Evolutionary conservation across 2,329 filamentous ascomycete genomes (phyloP), one percentile per base, ranked within the genome.

Genomic region (Pochonia chlamydosporia): DNA sequence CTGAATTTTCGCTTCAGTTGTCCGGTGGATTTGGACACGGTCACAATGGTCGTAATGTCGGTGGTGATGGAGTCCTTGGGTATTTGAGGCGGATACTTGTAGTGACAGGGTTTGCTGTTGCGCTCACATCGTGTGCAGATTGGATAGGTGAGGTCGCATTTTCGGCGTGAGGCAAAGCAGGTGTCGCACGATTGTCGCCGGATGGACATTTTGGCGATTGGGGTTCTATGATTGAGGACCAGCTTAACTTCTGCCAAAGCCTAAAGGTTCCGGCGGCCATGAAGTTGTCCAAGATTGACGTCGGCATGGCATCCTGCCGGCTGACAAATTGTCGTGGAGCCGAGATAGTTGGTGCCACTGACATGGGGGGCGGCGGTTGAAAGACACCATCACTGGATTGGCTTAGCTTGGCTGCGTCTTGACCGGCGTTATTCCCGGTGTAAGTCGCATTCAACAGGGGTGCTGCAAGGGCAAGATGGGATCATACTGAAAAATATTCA

Each of bases 151-250:
- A 52, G 40, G n/a, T 52, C 47, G 24, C 47, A 49, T 24, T 49
- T 49, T 23, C 50, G 50, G 2, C 47, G 40, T 14, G 42, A 23
- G 7, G 25, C 26, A 33, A 49, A 49, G 50, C 50, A 52, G 4
- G 41, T 14, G 9, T 49, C 40, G 42, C 50, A 52, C 11, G 47
- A 52, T 43, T 45, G 41, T 3, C 50, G 50, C 18, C 50, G 50
- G 31, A 52, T 43, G 13, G 50, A 49, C 50, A 52, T 52, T 18
- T 35, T 65, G 31, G 20, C 35, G 3, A 21, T 11, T 10, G 35
- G 13, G 18, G 18, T n/a, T n/a, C 9, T 11, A 9, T 9, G 7
- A 36, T 11, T 36, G n/a, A 5, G 7, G 18, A 4, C 4, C 11
- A 2, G 1, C 16, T 36, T 18, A 8, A 36, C n/a, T n/a, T n/a